phyloP scores from a whole-genome alignment of 208 protist species.

The Wallacemonas sp. region DNA sequence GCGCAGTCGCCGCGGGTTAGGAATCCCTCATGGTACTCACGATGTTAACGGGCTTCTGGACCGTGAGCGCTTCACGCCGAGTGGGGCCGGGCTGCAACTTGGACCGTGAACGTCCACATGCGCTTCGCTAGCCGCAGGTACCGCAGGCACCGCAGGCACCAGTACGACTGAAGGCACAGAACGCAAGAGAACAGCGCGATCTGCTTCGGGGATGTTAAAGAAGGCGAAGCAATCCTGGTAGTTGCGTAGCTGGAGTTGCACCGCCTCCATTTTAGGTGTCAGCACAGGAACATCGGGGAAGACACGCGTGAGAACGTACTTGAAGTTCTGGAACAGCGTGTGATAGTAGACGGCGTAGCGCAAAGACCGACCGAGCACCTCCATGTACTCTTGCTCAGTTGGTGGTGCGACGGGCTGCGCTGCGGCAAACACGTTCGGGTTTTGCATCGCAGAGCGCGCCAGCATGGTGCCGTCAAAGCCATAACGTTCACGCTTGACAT shows the following conservation, averaged over 20 bases:
- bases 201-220: constrained; percentile 33
- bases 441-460: constrained; percentile 95
- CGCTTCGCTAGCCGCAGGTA: background rate
- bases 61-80: background rate
- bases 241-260: constrained; percentile 47
- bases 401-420: background rate
- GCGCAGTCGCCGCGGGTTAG: no score
- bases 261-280: constrained; percentile 54
- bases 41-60: background rate
- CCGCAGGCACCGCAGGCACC: constrained; percentile 13
- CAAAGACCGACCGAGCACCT: constrained; percentile 41
- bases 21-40: no score
- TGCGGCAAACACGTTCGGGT: constrained; percentile 86
- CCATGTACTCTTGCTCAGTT: constrained; percentile 19
- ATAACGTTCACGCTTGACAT: constrained; percentile 39
- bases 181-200: constrained; percentile 22
- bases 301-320: constrained; percentile 88
- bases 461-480: constrained; percentile 92
- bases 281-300: constrained; percentile 62
- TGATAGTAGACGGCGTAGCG: constrained; percentile 58
- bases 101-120: no score
- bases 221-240: constrained; percentile 70
- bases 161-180: constrained; percentile 32
- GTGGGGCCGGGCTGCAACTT: background rate
- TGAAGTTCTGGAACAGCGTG: constrained; percentile 75